phyloP scores from a whole-genome alignment of 331 rosid genomes.

The Malus hybrid region DNA sequence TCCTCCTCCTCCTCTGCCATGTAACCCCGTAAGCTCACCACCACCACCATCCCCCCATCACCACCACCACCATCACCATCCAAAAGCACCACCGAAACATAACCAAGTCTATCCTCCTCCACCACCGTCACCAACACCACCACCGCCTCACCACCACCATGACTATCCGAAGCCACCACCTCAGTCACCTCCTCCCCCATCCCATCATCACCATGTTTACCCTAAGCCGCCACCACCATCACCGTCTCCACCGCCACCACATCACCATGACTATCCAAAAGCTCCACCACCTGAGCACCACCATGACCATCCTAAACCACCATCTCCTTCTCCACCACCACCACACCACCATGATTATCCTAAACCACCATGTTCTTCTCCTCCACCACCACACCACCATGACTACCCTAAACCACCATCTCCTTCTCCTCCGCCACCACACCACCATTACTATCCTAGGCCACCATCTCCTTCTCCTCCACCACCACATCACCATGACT shows the following conservation, averaged over 20 bases:
- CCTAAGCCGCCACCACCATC: too few species aligned
- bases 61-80: slow-evolving; percentile 10
- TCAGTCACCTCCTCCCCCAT: too few species aligned
- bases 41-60: slow-evolving; percentile 4
- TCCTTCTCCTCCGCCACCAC: neutral
- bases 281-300: too few species aligned
- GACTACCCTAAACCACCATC: slow-evolving; percentile 19
- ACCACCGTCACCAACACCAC: neutral
- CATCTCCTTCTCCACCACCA: too few species aligned
- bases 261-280: too few species aligned
- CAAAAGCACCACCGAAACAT: neutral
- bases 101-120: slow-evolving; percentile 1
- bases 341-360: slow-evolving; percentile 1
- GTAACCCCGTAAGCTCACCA: neutral
- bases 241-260: neutral
- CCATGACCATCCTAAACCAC: too few species aligned
- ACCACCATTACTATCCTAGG: slow-evolving; percentile 7
- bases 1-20: neutral
- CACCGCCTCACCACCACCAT: neutral
- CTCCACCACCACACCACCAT: neutral
- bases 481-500: neutral
- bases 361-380: neutral
- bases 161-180: too few species aligned
- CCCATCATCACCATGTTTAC: too few species aligned
- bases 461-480: slow-evolving; percentile 4